These are phyloP conservation scores for Metschnikowia matae DNA, from an alignment of 805 yeast species.

Conservation along the genomic window DNA sequence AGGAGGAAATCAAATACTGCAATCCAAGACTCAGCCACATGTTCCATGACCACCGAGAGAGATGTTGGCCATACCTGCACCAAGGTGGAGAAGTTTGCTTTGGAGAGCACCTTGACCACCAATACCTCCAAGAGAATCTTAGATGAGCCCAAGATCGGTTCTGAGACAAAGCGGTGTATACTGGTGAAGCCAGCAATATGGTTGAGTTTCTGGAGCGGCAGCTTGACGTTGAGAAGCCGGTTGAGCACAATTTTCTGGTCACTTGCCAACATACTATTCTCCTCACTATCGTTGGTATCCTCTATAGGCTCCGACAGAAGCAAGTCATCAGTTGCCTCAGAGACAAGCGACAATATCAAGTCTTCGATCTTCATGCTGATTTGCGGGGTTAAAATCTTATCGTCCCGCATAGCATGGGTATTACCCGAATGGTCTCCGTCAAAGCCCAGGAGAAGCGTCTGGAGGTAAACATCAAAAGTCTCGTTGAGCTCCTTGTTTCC, in stretches of 20 bases:
- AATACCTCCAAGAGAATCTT: constrained; percentile 16
- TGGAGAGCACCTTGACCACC: constrained; percentile 19
- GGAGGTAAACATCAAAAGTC: constrained; percentile 13
- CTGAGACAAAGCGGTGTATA: constrained; percentile 20
- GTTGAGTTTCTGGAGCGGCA: constrained; percentile 22
- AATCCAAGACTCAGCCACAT: constrained; percentile 15
- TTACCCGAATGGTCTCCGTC: constrained; percentile 6
- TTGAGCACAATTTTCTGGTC: constrained; percentile 18
- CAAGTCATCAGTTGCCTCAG: constrained; percentile 10
- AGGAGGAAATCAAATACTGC: constrained; percentile 25
- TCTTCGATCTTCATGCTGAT: constrained; percentile 24
- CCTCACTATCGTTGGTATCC: constrained; percentile 11
- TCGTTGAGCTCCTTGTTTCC: constrained; percentile 5
- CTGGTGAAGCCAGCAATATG: constrained; percentile 25
- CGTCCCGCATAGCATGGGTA: constrained; percentile 1
- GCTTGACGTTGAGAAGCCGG: constrained; percentile 13
- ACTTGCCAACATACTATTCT: constrained; percentile 11
- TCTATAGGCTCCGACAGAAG: constrained; percentile 8
- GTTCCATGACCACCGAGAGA: constrained; percentile 13
- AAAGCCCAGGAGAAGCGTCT: constrained; percentile 9
- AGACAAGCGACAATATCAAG: constrained; percentile 17
- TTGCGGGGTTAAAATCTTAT: constrained; percentile 19
- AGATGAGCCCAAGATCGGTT: constrained; percentile 13
- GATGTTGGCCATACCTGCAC: constrained; percentile 21
- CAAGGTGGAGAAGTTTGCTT: constrained; percentile 19